Conservation (phyloP, 2,329 filamentous ascomycete genomes). For the Paradendryphiella salina region DNA sequence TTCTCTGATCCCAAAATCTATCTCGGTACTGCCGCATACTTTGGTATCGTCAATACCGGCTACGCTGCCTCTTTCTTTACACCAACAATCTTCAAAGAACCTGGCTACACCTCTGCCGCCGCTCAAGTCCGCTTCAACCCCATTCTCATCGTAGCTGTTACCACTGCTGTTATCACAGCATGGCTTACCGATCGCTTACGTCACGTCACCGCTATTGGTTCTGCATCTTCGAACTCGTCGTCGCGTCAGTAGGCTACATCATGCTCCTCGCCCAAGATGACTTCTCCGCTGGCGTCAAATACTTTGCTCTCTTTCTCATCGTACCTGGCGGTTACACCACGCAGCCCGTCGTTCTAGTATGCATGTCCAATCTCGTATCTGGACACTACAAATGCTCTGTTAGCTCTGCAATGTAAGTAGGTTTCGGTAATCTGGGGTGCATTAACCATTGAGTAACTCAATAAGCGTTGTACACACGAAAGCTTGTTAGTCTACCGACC, state of each 20-base stretch:
- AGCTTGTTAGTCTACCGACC: no score
- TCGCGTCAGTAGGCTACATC: conserved; percentile 59
- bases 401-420: conserved; percentile 53
- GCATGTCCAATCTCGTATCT: conserved; percentile 61
- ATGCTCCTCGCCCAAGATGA: conserved; percentile 55
- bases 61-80: conserved; percentile 51
- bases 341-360: conserved; percentile 59
- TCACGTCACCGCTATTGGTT: conserved; percentile 58
- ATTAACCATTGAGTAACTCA: conserved; percentile 9
- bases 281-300: conserved; percentile 53
- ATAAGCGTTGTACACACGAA: no score
- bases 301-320: conserved; percentile 61
- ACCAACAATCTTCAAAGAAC: conserved; percentile 47
- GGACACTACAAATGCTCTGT: conserved; percentile 63
- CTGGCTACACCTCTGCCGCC: conserved; percentile 45
- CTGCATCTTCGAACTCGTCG: conserved; percentile 53
- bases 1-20: conserved; percentile 45
- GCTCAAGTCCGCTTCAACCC: conserved; percentile 48
- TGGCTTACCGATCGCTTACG: conserved; percentile 55
- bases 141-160: conserved; percentile 46
- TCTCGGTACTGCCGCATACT: conserved; percentile 28
- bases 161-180: conserved; percentile 45
- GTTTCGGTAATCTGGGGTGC: conserved; percentile 55
- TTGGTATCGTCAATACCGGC: conserved; percentile 52
- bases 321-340: conserved; percentile 59